Evolutionary conservation across 306 rosid species (phyloP).

Genomic region (Ammopiptanthus mongolicus): DNA sequence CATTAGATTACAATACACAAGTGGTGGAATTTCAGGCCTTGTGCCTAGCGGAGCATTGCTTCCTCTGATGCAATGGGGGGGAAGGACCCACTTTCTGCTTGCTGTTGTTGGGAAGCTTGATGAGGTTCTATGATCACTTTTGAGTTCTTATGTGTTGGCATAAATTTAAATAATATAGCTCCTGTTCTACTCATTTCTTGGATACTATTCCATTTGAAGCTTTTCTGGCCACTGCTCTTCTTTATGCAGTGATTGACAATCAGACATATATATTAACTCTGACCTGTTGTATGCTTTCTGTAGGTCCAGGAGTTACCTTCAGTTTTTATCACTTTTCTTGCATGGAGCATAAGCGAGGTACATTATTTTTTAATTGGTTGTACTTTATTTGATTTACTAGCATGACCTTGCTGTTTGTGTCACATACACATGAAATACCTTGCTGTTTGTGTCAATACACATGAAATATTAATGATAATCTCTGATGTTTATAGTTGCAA

Average conservation of each 20-base stretch:
- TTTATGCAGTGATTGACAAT: slow-evolving; percentile 6
- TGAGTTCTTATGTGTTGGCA: neutral
- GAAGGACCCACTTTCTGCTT: slow-evolving; percentile 68
- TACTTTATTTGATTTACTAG: neutral
- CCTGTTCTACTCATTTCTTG: neutral
- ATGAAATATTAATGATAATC: neutral
- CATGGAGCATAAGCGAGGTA: slow-evolving; percentile 91
- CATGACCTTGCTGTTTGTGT: slow-evolving; percentile 2
- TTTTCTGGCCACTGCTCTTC: neutral
- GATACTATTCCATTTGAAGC: neutral
- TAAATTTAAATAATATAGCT: neutral
- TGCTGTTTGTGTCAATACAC: too few species aligned
- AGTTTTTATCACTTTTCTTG: slow-evolving; percentile 67
- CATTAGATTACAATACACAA: neutral
- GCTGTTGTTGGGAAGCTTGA: slow-evolving; percentile 46
- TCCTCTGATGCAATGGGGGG: slow-evolving; percentile 96
- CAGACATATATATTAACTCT: neutral
- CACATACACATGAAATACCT: neutral
- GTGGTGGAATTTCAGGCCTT: slow-evolving; percentile 45
- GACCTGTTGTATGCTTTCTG: slow-evolving; percentile 9
- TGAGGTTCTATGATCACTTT: slow-evolving; percentile 50
- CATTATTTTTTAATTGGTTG: neutral
- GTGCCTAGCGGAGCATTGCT: slow-evolving; percentile 84
- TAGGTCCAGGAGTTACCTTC: slow-evolving; percentile 72
- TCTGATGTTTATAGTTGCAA: neutral